Base-by-base conservation (phyloP, 331 rosid species). In the Malus hybrid region DNA sequence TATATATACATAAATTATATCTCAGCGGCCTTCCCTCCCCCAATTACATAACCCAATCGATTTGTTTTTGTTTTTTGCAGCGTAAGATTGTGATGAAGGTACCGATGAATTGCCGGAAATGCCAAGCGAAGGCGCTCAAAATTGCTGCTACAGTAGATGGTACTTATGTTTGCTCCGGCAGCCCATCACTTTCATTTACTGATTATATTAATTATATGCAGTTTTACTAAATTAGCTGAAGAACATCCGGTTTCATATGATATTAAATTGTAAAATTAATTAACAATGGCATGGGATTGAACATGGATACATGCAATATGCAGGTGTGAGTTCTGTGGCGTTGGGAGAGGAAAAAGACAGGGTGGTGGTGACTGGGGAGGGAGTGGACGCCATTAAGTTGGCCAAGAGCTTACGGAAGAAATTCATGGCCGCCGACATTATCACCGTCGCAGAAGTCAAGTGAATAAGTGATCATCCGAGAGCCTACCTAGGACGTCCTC, bases 31-130 rank as follows among this genome's bases (percentile, higher is more conserved):
- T 9, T 39, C 44, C 44, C 44, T 39, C 12, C 44, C 16, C 50
- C 50, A 44, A 44, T 44, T 3, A 44, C 50, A 12, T 12, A 42
- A 39, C 50, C 50, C 16, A 44, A 44, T 11, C 50, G 50, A 44
- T 44, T 4, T 44, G 50, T 44, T 44, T 55, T n/a, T 55, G 14
- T 6, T 20, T 2, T 36, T 9, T 4, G 80, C 78, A 80, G 88
- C 73, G 83, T 52, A 85, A 85, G 79, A 82, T 80, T 66, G 85
- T 78, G 83, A 75, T 87, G 79, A 78, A 83, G 76, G 87, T 87
- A 19, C 3, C 32, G 2, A 85, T 83, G 85, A 65, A 18, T 8
- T 81, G 89, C 75, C 77, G 82, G 69, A 88, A 88, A 61, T 85
- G 89, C 79, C 59, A 64, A 3, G 59, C 73, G 0, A 62, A 78